phyloP scores from a whole-genome alignment of 768 basidiomycete genomes.

The Naganishia onofrii region DNA sequence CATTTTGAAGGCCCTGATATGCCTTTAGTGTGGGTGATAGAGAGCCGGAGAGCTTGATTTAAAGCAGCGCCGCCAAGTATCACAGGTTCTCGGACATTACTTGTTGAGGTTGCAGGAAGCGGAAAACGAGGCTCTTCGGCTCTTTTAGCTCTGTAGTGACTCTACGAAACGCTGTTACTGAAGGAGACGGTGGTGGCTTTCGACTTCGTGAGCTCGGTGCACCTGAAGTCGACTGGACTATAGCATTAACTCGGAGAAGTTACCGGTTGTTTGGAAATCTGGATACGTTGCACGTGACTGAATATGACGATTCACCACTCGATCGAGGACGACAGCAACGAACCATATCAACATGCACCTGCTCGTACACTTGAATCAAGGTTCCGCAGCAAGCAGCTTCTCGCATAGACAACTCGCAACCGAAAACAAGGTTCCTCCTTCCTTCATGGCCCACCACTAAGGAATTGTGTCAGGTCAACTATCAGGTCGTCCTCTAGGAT shows the following conservation, averaged over 20 bases:
- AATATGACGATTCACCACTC: not conserved
- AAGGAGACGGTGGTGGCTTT: not conserved
- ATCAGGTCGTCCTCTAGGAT: not conserved
- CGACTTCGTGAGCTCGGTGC: not conserved
- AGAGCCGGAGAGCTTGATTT: not conserved
- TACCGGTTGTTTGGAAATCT: constrained; percentile 9
- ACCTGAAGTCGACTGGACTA: too few species aligned
- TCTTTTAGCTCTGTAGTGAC: not conserved
- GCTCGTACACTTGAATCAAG: not conserved
- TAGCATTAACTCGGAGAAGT: not conserved
- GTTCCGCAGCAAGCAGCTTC: not conserved
- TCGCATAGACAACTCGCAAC: not conserved
- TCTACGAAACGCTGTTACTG: not conserved
- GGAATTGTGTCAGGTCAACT: not conserved
- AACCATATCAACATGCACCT: not conserved
- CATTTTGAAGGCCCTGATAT: constrained; percentile 7
- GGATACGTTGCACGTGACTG: constrained; percentile 3
- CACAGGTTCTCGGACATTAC: constrained; percentile 11
- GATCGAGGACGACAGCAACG: not conserved
- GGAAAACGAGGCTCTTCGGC: not conserved
- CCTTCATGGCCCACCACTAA: not conserved
- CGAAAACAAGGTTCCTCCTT: not conserved
- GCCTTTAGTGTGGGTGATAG: not conserved
- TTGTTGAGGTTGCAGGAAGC: not conserved
- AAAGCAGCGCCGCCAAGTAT: constrained; percentile 9